Base-by-base conservation (phyloP, 192 early-diverging fungal genomes). In the Coemansia furcata region DNA sequence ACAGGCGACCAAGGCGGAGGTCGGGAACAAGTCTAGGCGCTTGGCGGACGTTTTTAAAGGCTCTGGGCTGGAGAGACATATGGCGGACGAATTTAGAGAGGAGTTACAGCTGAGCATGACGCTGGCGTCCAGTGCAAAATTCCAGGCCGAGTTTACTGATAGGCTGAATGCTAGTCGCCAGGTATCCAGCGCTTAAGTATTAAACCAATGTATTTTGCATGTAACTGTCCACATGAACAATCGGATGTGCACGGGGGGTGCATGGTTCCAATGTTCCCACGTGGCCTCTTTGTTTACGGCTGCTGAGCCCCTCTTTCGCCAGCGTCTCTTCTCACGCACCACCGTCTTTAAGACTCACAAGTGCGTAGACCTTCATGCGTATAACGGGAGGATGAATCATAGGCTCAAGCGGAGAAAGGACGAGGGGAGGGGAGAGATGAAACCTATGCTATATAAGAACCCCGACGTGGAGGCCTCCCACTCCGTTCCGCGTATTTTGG, bases 101-200 rank as follows among this genome's bases (percentile, higher is more conserved):
- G 78, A 81, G 36, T 55, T 81, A 64, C 47, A 60, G 67, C 71
- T 81, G 60, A 70, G 78, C 17, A 68, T 72, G 73, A 70, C 78
- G 7, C 44, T 81, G 43, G 78, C 73, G 3, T 65, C 71, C 38
- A 76, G 67, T 37, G 17, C 26, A 32, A 33, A 62, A 64, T 81
- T 81, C 66, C 63, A 62, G 19, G 59, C 65, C 12, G 70, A 76
- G 65, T 76, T 67, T 29, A 62, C 49, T 9, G 74, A 65, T 32
- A 65, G 71, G 35, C 69, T 76, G n/a, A 63, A 73, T 42, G 57
- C 63, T n/a, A 65, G 47, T 29, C 67, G 60, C 10, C 44, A 60
- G 33, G 21, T 29, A 55, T 17, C 21, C 32, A 33, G 54, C 30
- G 17, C 26, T 17, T 57, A 57, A n/a, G 10, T 15, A 15, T 26